Percentiles rank a stretch among this genome's conserved stretches.
Conservation (phyloP, 768 basidiomycete species). For the Russula compacta region DNA sequence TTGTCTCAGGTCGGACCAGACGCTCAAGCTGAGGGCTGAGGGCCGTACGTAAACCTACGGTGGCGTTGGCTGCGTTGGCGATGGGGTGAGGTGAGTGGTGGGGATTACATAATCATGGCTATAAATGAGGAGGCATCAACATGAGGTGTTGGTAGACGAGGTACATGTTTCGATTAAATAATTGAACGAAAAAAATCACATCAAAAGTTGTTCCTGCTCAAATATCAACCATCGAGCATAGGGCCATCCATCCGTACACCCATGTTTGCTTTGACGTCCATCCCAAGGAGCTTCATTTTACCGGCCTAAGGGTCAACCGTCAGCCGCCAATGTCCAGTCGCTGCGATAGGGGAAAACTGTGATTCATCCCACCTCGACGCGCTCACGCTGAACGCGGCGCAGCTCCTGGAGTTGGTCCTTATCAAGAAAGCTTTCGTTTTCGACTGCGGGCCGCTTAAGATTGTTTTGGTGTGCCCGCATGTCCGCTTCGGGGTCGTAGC, state of each 20-base stretch:
- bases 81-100: no score
- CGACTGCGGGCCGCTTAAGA: constrained; percentile 58
- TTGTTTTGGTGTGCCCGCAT: constrained; percentile 63
- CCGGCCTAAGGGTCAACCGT: constrained; percentile 40
- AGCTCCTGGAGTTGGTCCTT: constrained; percentile 77
- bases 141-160: no score
- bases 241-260: constrained; percentile 82
- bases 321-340: background rate
- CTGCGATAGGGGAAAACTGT: background rate
- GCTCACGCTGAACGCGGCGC: constrained; percentile 75
- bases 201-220: background rate
- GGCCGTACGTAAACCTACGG: no score
- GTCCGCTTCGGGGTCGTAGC: constrained; percentile 80
- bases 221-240: constrained; percentile 39
- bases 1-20: background rate
- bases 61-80: no score
- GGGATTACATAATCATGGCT: no score
- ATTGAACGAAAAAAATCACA: background rate
- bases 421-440: constrained; percentile 66
- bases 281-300: constrained; percentile 80
- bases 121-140: no score
- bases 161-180: constrained; percentile 7
- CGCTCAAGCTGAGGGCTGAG: no score
- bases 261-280: constrained; percentile 79
- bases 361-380: constrained; percentile 53